Base-by-base conservation (phyloP, 352 stramenopile species). In the Plasmopara halstedii region DNA sequence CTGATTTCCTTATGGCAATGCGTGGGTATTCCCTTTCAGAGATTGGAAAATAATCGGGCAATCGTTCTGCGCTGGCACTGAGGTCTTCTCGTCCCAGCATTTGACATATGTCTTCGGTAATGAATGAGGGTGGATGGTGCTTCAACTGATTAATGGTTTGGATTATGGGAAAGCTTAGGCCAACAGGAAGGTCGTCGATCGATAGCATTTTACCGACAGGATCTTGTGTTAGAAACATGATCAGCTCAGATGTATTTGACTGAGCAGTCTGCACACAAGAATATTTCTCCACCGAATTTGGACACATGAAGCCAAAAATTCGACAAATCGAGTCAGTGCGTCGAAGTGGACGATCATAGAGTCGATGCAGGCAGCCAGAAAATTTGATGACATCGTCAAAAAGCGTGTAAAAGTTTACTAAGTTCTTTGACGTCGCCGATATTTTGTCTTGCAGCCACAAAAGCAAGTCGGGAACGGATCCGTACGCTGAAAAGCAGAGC, bases 71-170 rank as follows among this genome's bases (percentile, higher is more conserved):
- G 10, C n/a, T 62, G 19, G 71, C 67, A 26, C 60, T 64, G 1
- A 91, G 63, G 42, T 90, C 79, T 48, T 79, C 67, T 35, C 79
- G 46, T 1, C 73, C 70, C 21, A 91, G 70, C 6, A 83, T 81
- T 3, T 46, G 36, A 27, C 68, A 79, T 6, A 88, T 53, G 7
- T 73, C 66, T 49, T 79, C 60, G 6, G 61, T 84, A 13, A 82
- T 67, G 36, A 63, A 77, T 37, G 53, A 59, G 4, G 80, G 77
- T 6, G 80, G 77, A 21, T 77, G 56, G 19, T 85, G 62, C 23
- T 81, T 74, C 39, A 83, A 76, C 15, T 69, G 50, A 15, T 59
- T 57, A 49, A 88, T 83, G 2, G 60, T 62, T 34, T 88, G 62
- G 14, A 73, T 21, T 13, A 91, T 67, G 10, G 74, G 68, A 44